Evolutionary conservation across 305 asterid genomes (phyloP).

Genomic region (Fraxinus sp.): DNA sequence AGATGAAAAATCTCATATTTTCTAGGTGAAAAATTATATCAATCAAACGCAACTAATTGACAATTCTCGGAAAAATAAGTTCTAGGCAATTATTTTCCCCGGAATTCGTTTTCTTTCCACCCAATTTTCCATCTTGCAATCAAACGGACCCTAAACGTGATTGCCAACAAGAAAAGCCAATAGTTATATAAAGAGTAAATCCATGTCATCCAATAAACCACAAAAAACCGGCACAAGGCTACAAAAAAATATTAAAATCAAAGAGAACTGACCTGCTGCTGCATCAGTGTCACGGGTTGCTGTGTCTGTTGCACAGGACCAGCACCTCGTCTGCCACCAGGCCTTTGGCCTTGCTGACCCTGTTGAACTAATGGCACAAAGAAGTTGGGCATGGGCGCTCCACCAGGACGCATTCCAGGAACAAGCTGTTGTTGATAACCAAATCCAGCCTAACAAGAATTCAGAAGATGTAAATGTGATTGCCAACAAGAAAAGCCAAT

Average conservation of each 20-base stretch:
- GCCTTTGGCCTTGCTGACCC: constrained; percentile 52
- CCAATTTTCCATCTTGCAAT: too few species aligned
- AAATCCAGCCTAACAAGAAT: constrained; percentile 42
- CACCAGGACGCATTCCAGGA: constrained; percentile 55
- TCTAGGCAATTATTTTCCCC: too few species aligned
- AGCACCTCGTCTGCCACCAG: constrained; percentile 49
- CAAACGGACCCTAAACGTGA: too few species aligned
- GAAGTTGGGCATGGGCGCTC: constrained; percentile 46
- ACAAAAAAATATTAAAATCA: neutral
- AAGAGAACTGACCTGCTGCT: constrained; percentile 35
- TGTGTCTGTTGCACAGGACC: constrained; percentile 47
- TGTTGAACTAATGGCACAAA: constrained; percentile 48
- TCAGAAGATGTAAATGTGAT: neutral
- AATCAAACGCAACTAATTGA: too few species aligned
- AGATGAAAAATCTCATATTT: too few species aligned
- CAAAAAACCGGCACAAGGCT: too few species aligned
- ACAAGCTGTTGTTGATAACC: constrained; percentile 60
- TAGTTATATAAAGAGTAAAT: too few species aligned
- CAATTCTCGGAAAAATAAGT: too few species aligned
- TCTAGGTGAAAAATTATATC: too few species aligned
- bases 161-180: too few species aligned
- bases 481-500: neutral
- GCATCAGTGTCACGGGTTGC: constrained; percentile 46
- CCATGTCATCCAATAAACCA: too few species aligned
- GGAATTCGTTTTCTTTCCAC: too few species aligned